Evolutionary conservation across 225 moss, liverwort and hornwort species (phyloP).

Genomic region (Pseudoscleropodium purum): DNA sequence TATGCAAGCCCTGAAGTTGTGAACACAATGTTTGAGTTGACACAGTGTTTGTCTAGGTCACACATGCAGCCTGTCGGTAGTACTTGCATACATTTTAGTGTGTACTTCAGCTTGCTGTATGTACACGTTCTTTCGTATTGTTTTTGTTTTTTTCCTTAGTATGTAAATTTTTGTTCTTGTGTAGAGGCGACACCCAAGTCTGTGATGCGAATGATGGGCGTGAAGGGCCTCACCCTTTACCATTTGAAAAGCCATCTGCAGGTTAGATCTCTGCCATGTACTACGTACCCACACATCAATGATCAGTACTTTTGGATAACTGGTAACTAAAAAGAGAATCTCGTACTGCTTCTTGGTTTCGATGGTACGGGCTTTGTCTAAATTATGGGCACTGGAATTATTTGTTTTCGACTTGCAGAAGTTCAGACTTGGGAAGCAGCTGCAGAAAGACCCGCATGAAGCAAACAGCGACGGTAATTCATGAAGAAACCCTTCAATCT

Average conservation of each 20-base stretch:
- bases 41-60: not conserved
- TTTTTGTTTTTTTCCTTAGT: not conserved
- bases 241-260: slow-evolving; percentile 53
- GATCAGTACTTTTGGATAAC: not conserved
- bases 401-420: slow-evolving; percentile 23
- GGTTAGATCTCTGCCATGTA: slow-evolving; percentile 4
- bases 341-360: not conserved
- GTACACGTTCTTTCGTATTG: not conserved
- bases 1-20: not conserved
- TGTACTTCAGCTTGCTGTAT: not conserved
- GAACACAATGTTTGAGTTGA: not conserved
- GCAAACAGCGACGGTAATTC: slow-evolving; percentile 17
- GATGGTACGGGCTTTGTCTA: not conserved
- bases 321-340: not conserved
- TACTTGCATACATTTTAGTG: not conserved
- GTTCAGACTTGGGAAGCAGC: slow-evolving; percentile 52
- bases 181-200: slow-evolving; percentile 62
- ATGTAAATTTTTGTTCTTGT: not conserved
- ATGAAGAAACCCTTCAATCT: not conserved
- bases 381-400: not conserved
- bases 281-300: not conserved
- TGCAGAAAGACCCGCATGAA: slow-evolving; percentile 36
- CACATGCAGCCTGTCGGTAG: not conserved
- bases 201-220: slow-evolving; percentile 56
- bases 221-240: slow-evolving; percentile 51